phyloP scores from a whole-genome alignment of 305 asterid species.

The Plantago lanceolata region DNA sequence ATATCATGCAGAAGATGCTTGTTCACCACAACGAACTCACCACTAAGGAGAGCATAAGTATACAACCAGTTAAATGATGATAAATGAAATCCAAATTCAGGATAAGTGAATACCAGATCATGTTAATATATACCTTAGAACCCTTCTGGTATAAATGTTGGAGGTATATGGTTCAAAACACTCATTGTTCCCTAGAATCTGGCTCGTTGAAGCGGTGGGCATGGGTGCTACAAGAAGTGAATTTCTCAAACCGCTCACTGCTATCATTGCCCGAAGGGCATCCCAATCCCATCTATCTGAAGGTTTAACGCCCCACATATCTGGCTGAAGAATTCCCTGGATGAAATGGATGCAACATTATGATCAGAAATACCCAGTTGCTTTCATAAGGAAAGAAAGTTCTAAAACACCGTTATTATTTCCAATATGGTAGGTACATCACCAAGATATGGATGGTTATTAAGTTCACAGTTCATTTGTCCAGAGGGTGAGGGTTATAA shows the following conservation, averaged over 20 bases:
- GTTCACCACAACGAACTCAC: constrained; percentile 97
- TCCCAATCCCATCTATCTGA: constrained; percentile 89
- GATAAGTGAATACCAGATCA: background rate
- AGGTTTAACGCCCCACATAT: constrained; percentile 91
- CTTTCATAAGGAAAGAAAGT: background rate
- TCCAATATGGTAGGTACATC: too few species aligned
- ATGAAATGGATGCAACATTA: constrained; percentile 1
- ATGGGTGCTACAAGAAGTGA: constrained; percentile 39
- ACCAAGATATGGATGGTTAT: too few species aligned
- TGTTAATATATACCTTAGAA: constrained; percentile 57
- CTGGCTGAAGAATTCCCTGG: constrained; percentile 90
- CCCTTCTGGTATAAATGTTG: constrained; percentile 83
- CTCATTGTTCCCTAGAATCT: constrained; percentile 79
- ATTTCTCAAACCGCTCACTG: constrained; percentile 68
- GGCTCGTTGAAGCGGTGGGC: too few species aligned
- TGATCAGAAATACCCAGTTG: background rate
- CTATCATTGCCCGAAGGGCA: constrained; percentile 58
- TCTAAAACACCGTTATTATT: too few species aligned
- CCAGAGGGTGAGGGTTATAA: too few species aligned
- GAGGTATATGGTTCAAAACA: constrained; percentile 98
- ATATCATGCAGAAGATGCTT: constrained; percentile 89
- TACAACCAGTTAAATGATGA: constrained; percentile 17
- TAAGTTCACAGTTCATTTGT: too few species aligned
- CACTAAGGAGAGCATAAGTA: constrained; percentile 35
- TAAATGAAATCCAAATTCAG: constrained; percentile 9